Evolutionary conservation across 2,329 filamentous ascomycete species (phyloP), one percentile per base, ranked within the genome.

Genomic region (Calonectria ilicicola): DNA sequence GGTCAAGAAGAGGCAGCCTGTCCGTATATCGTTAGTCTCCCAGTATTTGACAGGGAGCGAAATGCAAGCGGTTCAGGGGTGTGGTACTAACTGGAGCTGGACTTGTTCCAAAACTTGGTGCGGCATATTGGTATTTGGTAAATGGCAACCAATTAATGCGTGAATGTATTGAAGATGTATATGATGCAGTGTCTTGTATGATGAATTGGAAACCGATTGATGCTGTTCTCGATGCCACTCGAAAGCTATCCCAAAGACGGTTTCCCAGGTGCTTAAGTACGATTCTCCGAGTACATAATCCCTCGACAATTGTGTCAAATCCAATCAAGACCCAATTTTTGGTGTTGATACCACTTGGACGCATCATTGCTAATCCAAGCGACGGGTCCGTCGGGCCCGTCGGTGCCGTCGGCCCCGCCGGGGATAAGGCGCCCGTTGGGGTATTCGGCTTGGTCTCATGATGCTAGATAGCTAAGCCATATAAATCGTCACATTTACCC

Each of bases 1-100:
- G 44, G 63, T 65, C 63, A 26, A 65, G 62, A 5, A 60, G n/a
- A 26, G 53, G 53, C n/a, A 38, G 12, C n/a, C 53, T 60, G 53
- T 14, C 14, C 32, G 4, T 21, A 15, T 38, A 15, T 56, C 9
- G 35, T 58, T 60, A 60, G 53, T 15, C n/a, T 14, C 35, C 10
- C 21, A 14, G 19, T 60, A 15, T 10, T 19, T 26, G 19, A 2
- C 32, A 19, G 15, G 32, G 7, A 17, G 14, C 1, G 38, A 58
- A 23, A 15, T 38, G 14, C 15, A 40, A 17, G 35, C 12, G 35
- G 12, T 7, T 9, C 5, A 26, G 21, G 21, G 8, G n/a, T 21
- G 32, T 4, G 35, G 32, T 2, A 40, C 53, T 60, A 40, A 60
- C 53, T 60, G 15, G 53, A 60, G 32, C 15, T 60, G 53, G n/a